These are phyloP conservation scores for Xerocomus amazonicus DNA, from an alignment of 1,284 basidiomycete species.

Conservation along the genomic window DNA sequence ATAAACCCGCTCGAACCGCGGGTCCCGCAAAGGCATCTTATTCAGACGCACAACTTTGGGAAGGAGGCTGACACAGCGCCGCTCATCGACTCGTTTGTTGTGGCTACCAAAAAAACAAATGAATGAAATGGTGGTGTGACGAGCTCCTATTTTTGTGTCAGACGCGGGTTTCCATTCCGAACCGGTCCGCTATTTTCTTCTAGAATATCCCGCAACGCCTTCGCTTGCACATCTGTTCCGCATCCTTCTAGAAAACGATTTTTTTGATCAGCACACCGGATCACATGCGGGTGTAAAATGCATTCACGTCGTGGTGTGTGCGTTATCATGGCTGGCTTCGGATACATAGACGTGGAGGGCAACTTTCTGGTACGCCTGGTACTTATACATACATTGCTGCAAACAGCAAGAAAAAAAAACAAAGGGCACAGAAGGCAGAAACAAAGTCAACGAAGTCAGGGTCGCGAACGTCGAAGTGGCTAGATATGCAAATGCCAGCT, in stretches of 20 bases:
- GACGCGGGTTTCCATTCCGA: conserved; percentile 1
- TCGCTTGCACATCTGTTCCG: conserved; percentile 3
- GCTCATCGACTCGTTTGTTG: too few relatives aligned
- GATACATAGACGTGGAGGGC: conserved; percentile 19
- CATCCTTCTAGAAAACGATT: conserved; percentile 13
- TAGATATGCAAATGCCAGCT: conserved; percentile 20
- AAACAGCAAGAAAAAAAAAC: conserved; percentile 11
- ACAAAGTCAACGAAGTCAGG: conserved; percentile 5
- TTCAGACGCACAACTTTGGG: too few relatives aligned
- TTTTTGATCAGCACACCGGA: neutral
- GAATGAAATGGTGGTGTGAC: too few relatives aligned
- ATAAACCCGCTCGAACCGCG: too few relatives aligned
- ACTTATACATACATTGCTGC: conserved; percentile 37
- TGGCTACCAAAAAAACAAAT: too few relatives aligned
- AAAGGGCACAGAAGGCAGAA: conserved; percentile 4
- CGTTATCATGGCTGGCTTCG: conserved; percentile 10
- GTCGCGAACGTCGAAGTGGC: conserved; percentile 28
- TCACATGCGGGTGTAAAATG: conserved; percentile 12
- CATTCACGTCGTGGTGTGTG: conserved; percentile 8
- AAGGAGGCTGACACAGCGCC: too few relatives aligned
- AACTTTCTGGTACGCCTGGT: conserved; percentile 36
- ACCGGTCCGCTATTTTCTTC: conserved; percentile 9
- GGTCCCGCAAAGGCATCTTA: too few relatives aligned
- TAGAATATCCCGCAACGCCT: conserved; percentile 1
- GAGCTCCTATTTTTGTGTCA: conserved; percentile 6